A percentile compares a stretch with the other conserved stretches of the same genome.
phyloP scores from a whole-genome alignment of 768 basidiomycete species.

The Termitomyces bulborhizus region DNA sequence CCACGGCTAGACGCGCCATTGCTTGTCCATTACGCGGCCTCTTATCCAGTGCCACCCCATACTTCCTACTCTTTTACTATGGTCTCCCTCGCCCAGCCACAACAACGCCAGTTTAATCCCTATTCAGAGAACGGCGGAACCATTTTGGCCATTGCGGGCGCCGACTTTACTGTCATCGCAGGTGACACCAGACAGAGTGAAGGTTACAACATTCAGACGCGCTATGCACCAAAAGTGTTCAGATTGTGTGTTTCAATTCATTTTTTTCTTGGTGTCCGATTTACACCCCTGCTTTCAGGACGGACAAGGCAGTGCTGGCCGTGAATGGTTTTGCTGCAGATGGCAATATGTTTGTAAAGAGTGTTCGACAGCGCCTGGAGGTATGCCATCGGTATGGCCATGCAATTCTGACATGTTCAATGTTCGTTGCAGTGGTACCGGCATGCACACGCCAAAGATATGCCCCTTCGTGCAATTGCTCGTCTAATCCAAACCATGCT shows the following conservation, averaged over 20 bases:
- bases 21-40: constrained; percentile 38
- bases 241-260: constrained; percentile 57
- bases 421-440: constrained; percentile 76
- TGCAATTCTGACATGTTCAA: neutral
- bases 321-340: constrained; percentile 98
- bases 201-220: constrained; percentile 96
- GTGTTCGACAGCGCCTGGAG: constrained; percentile 91
- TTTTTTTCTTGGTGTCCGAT: neutral
- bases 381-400: constrained; percentile 36
- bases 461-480: constrained; percentile 96
- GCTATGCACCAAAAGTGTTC: constrained; percentile 96
- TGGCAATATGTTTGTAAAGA: constrained; percentile 96
- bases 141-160: constrained; percentile 92
- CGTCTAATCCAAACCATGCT: constrained; percentile 98
- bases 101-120: constrained; percentile 72
- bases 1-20: constrained; percentile 35
- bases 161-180: constrained; percentile 90
- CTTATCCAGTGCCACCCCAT: constrained; percentile 17
- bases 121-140: constrained; percentile 95
- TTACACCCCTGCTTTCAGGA: constrained; percentile 40
- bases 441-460: constrained; percentile 94
- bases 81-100: constrained; percentile 31
- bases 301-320: constrained; percentile 87
- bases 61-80: constrained; percentile 23
- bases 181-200: constrained; percentile 96